Conservation (phyloP, 2,329 filamentous ascomycete genomes). For the Neonectria hederae region DNA sequence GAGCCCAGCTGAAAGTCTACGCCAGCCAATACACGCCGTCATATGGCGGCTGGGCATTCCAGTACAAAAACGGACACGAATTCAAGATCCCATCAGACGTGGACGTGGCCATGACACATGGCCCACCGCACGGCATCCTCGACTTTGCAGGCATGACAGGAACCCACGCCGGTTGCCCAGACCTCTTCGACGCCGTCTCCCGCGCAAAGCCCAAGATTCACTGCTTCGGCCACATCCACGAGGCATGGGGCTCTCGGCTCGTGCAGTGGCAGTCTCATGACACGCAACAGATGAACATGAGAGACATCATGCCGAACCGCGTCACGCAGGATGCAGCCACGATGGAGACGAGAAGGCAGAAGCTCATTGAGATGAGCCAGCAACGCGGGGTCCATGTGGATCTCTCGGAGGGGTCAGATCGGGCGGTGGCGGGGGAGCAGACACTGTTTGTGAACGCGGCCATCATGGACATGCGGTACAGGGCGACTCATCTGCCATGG, state of each 20-base stretch:
- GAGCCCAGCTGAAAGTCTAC: conserved; percentile 59
- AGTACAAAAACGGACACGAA: conserved; percentile 55
- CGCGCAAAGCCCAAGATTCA: conserved; percentile 57
- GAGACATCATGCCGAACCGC: conserved; percentile 34
- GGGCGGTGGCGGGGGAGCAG: conserved; percentile 52
- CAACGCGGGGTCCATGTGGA: conserved; percentile 51
- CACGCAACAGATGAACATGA: not conserved
- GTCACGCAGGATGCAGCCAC: conserved; percentile 29
- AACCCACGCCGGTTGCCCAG: conserved; percentile 52
- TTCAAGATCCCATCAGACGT: conserved; percentile 48
- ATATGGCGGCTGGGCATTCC: conserved; percentile 58
- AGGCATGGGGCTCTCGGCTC: conserved; percentile 65
- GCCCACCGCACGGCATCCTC: conserved; percentile 62
- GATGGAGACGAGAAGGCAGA: conserved; percentile 24
- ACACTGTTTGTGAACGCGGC: conserved; percentile 71
- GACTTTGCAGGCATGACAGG: conserved; percentile 48
- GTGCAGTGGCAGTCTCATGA: conserved; percentile 56
- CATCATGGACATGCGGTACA: conserved; percentile 56
- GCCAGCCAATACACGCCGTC: conserved; percentile 64
- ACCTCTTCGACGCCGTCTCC: conserved; percentile 58
- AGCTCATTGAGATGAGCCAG: conserved; percentile 34
- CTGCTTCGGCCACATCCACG: conserved; percentile 69
- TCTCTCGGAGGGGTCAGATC: conserved; percentile 45
- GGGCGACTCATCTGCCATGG: conserved; percentile 61
- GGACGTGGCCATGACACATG: conserved; percentile 65